Percentiles rank a stretch among this genome's conserved stretches.
phyloP scores from a whole-genome alignment of 495 filamentous ascomycete species.

The Talaromyces borbonicus region DNA sequence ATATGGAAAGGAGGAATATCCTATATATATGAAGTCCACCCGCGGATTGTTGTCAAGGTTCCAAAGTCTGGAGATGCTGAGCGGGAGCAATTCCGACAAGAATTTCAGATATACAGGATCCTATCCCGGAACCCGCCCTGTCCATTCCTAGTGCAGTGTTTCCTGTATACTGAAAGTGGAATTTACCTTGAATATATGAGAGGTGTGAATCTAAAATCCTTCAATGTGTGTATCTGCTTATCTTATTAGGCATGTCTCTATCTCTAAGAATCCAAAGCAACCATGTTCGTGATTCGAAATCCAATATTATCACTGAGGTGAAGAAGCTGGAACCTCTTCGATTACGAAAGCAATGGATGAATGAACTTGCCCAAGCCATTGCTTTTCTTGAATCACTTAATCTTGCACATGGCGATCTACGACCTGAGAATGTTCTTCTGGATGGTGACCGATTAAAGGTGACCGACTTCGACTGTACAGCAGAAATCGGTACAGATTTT shows the following conservation, averaged over 20 bases:
- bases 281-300: slow-evolving; percentile 16
- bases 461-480: slow-evolving; percentile 23
- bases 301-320: slow-evolving; percentile 18
- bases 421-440: slow-evolving; percentile 23
- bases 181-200: slow-evolving; percentile 33
- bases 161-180: slow-evolving; percentile 19
- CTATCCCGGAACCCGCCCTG: neutral
- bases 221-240: too few relatives aligned
- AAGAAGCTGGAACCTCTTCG: slow-evolving; percentile 22
- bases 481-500: slow-evolving; percentile 16
- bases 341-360: slow-evolving; percentile 30
- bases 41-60: slow-evolving; percentile 28
- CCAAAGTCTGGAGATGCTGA: slow-evolving; percentile 26
- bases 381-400: slow-evolving; percentile 30
- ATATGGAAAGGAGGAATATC: slow-evolving; percentile 26
- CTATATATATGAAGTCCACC: slow-evolving; percentile 29
- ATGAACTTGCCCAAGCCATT: slow-evolving; percentile 27
- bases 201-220: slow-evolving; percentile 13
- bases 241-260: slow-evolving; percentile 16
- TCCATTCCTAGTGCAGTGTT: slow-evolving; percentile 24
- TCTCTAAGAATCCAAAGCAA: slow-evolving; percentile 17
- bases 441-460: slow-evolving; percentile 22
- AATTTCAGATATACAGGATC: slow-evolving; percentile 20
- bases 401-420: slow-evolving; percentile 27
- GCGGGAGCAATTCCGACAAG: slow-evolving; percentile 23